These are phyloP conservation scores for Colletotrichum spinosum DNA, from an alignment of 2,329 filamentous ascomycete species.

Conservation along the genomic window DNA sequence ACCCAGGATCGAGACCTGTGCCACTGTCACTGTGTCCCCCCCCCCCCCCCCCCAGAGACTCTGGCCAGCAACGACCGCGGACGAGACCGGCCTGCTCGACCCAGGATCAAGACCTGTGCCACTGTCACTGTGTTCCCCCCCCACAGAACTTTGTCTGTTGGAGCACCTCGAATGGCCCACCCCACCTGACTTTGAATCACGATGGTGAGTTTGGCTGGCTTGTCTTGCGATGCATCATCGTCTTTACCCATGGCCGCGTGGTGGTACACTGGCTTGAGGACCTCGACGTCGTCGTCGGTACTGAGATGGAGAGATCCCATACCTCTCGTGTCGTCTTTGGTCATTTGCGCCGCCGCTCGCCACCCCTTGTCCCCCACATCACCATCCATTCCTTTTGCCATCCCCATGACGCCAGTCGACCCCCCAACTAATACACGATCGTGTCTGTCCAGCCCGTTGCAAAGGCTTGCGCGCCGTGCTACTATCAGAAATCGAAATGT, in stretches of 20 bases:
- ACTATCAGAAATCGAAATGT: conserved; percentile 38
- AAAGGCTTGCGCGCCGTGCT: conserved; percentile 37
- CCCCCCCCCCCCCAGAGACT: too few species aligned
- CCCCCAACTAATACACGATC: too few species aligned
- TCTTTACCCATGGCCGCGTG: conserved; percentile 22
- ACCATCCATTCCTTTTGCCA: background rate
- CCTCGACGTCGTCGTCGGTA: background rate
- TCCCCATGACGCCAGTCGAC: too few species aligned
- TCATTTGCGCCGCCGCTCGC: too few species aligned
- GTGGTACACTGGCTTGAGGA: too few species aligned
- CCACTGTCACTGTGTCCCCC: background rate
- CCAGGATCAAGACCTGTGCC: conserved; percentile 16
- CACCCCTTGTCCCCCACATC: too few species aligned
- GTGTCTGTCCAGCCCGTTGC: conserved; percentile 23
- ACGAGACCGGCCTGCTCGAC: background rate
- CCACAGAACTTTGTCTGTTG: conserved; percentile 33
- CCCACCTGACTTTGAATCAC: conserved; percentile 31
- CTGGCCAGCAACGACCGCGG: too few species aligned
- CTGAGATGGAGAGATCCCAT: background rate
- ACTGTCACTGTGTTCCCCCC: conserved; percentile 12
- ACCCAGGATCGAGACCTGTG: conserved; percentile 22
- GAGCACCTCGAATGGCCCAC: conserved; percentile 36
- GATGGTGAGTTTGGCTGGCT: conserved; percentile 25
- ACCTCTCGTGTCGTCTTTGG: background rate
- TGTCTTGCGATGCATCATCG: background rate